Conservation (phyloP, 2,329 filamentous ascomycete genomes). For the Paecilomyces fulvus region DNA sequence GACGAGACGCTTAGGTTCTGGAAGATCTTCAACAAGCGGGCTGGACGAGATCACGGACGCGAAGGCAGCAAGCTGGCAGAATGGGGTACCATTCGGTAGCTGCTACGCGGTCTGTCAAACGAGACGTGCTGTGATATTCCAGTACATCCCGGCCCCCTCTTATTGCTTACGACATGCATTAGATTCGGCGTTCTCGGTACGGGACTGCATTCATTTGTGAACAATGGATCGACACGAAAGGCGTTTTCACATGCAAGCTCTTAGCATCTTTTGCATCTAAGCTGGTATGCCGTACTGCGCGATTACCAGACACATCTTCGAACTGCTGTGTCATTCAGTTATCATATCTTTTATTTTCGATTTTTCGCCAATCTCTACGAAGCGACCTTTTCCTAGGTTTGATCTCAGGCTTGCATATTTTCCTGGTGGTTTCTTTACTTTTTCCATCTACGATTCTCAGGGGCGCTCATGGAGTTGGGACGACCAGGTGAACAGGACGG, state of each 20-base stretch:
- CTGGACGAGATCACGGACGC: constrained; percentile 59
- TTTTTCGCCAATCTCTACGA: not conserved
- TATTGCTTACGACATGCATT: constrained; percentile 18
- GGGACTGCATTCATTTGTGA: constrained; percentile 16
- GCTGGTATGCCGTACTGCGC: not conserved
- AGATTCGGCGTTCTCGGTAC: constrained; percentile 23
- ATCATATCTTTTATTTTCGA: not conserved
- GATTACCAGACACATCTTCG: not conserved
- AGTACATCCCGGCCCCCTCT: constrained; percentile 8
- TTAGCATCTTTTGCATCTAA: constrained; percentile 23
- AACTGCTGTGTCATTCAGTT: not conserved
- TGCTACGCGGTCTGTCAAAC: not conserved
- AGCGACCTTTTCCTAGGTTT: not conserved
- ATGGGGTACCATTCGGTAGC: constrained; percentile 70
- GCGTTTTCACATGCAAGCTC: constrained; percentile 14
- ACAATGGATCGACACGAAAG: constrained; percentile 12
- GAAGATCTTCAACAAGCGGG: constrained; percentile 85
- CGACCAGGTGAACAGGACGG: not conserved
- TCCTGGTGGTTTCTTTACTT: not conserved
- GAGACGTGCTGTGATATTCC: not conserved
- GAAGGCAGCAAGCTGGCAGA: constrained; percentile 60
- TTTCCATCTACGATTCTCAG: not conserved
- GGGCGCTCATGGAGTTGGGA: constrained; percentile 3
- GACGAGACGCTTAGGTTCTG: constrained; percentile 96
- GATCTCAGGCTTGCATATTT: not conserved